phyloP scores from a whole-genome alignment of 768 basidiomycete species.

The Suillus subalutaceus region DNA sequence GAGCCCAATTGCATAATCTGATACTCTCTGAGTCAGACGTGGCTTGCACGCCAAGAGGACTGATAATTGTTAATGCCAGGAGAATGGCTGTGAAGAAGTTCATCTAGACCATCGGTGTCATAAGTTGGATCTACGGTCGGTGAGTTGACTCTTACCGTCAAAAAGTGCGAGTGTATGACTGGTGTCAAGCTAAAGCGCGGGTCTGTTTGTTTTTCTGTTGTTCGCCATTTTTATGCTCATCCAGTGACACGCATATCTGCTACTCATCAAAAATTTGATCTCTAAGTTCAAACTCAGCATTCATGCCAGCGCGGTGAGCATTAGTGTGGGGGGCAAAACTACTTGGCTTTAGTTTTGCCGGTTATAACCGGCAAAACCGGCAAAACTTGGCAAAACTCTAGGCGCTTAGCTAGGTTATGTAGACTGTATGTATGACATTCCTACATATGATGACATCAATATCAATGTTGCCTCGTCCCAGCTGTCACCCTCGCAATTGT shows the following conservation, averaged over 20 bases:
- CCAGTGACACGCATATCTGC: neutral
- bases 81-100: neutral
- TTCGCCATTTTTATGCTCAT: neutral
- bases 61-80: neutral
- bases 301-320: neutral
- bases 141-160: neutral
- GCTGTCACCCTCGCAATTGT: no score
- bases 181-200: neutral
- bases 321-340: no score
- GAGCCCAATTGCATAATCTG: slow-evolving; percentile 13
- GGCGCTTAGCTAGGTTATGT: no score
- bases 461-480: no score
- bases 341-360: no score
- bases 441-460: no score
- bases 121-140: neutral
- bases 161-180: neutral
- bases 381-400: no score
- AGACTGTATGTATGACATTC: no score
- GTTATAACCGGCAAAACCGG: no score
- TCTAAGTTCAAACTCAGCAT: neutral
- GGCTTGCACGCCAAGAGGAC: neutral
- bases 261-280: neutral
- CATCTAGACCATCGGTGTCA: neutral
- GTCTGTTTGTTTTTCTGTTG: neutral
- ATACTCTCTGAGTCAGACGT: no score